phyloP scores from a whole-genome alignment of 441 rosid species.

The Syzygium syzygioides region DNA sequence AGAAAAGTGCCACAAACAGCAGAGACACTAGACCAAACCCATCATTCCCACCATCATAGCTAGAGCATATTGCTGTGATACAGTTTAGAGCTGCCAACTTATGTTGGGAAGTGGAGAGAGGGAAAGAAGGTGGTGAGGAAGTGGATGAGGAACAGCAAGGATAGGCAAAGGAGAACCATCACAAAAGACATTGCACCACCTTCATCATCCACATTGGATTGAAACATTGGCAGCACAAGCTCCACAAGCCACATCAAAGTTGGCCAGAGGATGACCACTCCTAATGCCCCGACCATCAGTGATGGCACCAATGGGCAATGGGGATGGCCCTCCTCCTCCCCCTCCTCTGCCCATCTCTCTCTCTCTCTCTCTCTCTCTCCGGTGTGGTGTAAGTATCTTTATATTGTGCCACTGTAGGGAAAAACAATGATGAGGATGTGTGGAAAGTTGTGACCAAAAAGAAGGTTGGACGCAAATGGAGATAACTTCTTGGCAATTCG shows the following conservation, averaged over 20 bases:
- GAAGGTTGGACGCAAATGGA: not conserved
- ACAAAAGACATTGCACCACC: not conserved
- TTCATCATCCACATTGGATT: not conserved
- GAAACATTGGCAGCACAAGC: not conserved
- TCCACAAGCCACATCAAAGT: not conserved
- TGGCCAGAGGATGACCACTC: not conserved
- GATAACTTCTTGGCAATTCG: not conserved
- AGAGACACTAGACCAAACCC: not conserved
- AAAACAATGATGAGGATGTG: not conserved
- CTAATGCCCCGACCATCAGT: not conserved
- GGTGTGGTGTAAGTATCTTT: not conserved
- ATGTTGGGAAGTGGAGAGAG: not conserved
- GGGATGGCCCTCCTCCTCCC: conserved; percentile 4
- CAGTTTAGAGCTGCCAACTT: not conserved
- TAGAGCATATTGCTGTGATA: not conserved
- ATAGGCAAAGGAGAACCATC: not conserved
- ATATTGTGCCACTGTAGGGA: not conserved
- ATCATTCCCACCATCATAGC: not conserved
- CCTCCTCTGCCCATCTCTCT: not conserved
- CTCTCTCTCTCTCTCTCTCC: not conserved
- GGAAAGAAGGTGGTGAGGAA: not conserved
- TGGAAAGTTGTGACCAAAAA: not conserved
- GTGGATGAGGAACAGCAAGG: not conserved
- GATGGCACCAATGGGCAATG: conserved; percentile 3
- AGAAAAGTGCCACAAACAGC: not conserved